Conservation (phyloP, 2,329 filamentous ascomycete genomes). For the Bipolaris sorokiniana region DNA sequence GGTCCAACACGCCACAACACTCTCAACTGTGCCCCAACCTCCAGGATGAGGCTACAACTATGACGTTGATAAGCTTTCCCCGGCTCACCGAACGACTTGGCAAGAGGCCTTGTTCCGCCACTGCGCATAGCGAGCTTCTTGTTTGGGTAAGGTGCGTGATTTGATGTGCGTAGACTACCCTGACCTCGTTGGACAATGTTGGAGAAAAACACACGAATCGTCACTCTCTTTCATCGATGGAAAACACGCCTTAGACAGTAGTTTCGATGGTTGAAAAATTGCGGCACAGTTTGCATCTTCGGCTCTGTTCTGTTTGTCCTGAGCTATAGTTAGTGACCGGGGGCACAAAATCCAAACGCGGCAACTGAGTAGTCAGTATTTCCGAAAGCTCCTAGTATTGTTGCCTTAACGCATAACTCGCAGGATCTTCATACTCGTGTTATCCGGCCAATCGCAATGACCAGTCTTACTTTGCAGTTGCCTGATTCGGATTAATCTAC, state of each 20-base stretch:
- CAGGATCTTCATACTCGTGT: constrained; percentile 15
- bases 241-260: background rate
- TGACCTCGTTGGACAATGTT: background rate
- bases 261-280: too few species aligned
- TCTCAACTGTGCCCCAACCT: background rate
- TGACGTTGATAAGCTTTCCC: constrained; percentile 32
- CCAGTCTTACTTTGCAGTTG: constrained; percentile 11
- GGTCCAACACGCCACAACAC: background rate
- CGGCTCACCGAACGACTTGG: constrained; percentile 16
- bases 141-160: constrained; percentile 17
- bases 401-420: constrained; percentile 13
- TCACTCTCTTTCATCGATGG: background rate
- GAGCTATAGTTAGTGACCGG: background rate
- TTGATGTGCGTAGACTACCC: background rate
- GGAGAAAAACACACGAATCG: background rate
- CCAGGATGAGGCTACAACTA: constrained; percentile 6
- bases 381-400: constrained; percentile 7
- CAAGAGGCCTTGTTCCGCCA: constrained; percentile 17
- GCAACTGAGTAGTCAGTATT: background rate
- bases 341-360: background rate
- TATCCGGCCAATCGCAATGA: constrained; percentile 21
- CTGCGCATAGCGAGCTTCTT: constrained; percentile 24
- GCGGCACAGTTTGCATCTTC: background rate
- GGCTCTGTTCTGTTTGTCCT: background rate
- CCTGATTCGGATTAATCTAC: constrained; percentile 19